Percentiles rank a stretch among this genome's conserved stretches.
phyloP scores from a whole-genome alignment of 345 rosid genomes.

The Euphorbia pulcherrima region DNA sequence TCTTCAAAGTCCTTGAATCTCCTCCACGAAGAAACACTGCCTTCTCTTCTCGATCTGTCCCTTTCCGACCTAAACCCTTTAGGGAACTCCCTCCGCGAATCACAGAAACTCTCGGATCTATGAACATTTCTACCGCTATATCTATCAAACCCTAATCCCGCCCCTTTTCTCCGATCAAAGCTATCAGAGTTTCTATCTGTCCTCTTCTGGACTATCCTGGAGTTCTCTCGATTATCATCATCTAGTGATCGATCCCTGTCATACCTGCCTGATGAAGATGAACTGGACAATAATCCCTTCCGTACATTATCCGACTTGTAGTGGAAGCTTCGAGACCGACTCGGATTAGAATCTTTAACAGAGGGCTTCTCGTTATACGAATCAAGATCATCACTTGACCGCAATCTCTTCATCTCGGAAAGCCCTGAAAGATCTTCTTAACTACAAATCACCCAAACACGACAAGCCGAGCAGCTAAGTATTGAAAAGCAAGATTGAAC shows the following conservation, averaged over 20 bases:
- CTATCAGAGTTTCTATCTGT: conserved; percentile 58
- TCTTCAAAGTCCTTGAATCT: conserved; percentile 46
- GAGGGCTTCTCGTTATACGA: conserved; percentile 45
- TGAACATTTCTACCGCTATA: conserved; percentile 38
- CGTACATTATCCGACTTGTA: conserved; percentile 48
- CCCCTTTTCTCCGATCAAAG: conserved; percentile 51
- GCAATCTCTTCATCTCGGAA: conserved; percentile 63
- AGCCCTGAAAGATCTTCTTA: not conserved
- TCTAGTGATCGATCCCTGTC: conserved; percentile 58
- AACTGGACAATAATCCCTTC: conserved; percentile 41
- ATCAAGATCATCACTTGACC: conserved; percentile 79
- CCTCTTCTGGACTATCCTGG: conserved; percentile 55
- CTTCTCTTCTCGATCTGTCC: conserved; percentile 70
- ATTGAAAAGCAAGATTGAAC: conserved; percentile 1
- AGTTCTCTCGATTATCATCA: conserved; percentile 39
- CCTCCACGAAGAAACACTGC: conserved; percentile 73
- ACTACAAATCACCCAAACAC: not conserved
- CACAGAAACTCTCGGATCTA: conserved; percentile 74
- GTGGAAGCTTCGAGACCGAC: conserved; percentile 54
- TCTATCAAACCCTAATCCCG: conserved; percentile 48
- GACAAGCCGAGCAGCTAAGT: not conserved
- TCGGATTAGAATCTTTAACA: conserved; percentile 43
- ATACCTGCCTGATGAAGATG: conserved; percentile 53
- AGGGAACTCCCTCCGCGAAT: conserved; percentile 71
- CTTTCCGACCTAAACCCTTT: conserved; percentile 82